phyloP scores from a whole-genome alignment of 2,329 filamentous ascomycete genomes.

The Ascochyta rabiei region DNA sequence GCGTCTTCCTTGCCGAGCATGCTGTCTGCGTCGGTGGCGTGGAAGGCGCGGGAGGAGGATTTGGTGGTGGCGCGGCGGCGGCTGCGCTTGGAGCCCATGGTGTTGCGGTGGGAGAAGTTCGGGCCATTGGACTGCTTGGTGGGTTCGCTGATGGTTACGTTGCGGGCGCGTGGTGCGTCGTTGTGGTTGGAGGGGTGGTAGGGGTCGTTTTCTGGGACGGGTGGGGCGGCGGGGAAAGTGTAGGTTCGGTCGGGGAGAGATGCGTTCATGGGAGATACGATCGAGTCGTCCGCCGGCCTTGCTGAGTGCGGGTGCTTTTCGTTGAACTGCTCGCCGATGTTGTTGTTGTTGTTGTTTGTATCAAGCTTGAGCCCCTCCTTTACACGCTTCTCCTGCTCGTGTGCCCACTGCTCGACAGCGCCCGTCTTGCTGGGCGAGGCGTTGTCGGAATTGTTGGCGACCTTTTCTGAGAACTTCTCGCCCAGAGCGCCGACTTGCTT shows the following conservation, averaged over 20 bases:
- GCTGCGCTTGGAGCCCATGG: slow-evolving; percentile 46
- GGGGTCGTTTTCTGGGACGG: slow-evolving; percentile 32
- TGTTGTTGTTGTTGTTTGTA: slow-evolving; percentile 17
- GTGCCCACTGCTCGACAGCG: slow-evolving; percentile 47
- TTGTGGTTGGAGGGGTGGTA: slow-evolving; percentile 13
- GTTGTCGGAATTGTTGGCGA: slow-evolving; percentile 29
- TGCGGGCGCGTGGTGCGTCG: slow-evolving; percentile 35
- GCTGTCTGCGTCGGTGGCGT: slow-evolving; percentile 68
- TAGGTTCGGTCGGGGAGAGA: slow-evolving; percentile 30
- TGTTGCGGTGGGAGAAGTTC: slow-evolving; percentile 20
- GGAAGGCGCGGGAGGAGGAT: slow-evolving; percentile 68
- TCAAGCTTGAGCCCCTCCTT: slow-evolving; percentile 27
- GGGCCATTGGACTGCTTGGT: slow-evolving; percentile 12
- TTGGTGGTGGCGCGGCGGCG: slow-evolving; percentile 73
- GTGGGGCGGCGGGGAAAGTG: slow-evolving; percentile 42
- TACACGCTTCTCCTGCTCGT: slow-evolving; percentile 45
- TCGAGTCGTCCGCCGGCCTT: slow-evolving; percentile 35
- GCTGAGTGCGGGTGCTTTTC: slow-evolving; percentile 41
- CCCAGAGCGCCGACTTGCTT: slow-evolving; percentile 33
- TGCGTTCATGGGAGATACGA: slow-evolving; percentile 38
- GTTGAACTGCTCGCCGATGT: slow-evolving; percentile 21
- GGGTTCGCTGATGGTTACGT: slow-evolving; percentile 46
- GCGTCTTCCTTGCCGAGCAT: slow-evolving; percentile 76
- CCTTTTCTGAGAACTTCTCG: slow-evolving; percentile 41
- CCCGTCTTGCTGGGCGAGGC: slow-evolving; percentile 24